Percentiles rank a stretch among this genome's conserved stretches.
Evolutionary conservation across 1,284 basidiomycete genomes (phyloP).

Genomic region (Cryptococcus sp.): DNA sequence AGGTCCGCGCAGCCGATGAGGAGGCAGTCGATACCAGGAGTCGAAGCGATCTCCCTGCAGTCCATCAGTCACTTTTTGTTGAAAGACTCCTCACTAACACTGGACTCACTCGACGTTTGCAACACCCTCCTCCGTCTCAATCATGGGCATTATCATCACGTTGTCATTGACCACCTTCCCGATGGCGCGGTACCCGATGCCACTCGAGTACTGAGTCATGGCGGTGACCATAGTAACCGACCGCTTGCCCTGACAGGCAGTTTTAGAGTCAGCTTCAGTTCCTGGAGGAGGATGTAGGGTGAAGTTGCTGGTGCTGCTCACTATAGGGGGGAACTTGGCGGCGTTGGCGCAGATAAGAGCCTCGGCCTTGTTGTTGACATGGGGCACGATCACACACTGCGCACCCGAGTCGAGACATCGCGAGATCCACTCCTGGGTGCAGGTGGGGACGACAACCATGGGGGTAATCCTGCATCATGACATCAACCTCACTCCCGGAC

Average conservation of each 20-base stretch:
- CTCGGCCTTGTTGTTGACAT: constrained; percentile 25
- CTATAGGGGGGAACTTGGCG: constrained; percentile 24
- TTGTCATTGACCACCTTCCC: constrained; percentile 21
- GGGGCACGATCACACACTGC: constrained; percentile 28
- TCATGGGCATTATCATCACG: constrained; percentile 30
- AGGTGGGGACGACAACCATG: constrained; percentile 24
- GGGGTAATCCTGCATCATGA: constrained; percentile 23
- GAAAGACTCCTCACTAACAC: background rate
- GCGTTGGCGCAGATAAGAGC: constrained; percentile 22
- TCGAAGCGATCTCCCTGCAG: constrained; percentile 21
- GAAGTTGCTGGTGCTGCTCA: no score
- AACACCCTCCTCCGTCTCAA: constrained; percentile 25
- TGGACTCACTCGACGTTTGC: constrained; percentile 26
- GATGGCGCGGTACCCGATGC: constrained; percentile 17
- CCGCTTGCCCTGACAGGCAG: constrained; percentile 18
- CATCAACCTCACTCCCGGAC: background rate
- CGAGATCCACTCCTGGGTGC: constrained; percentile 30
- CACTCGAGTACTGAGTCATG: constrained; percentile 24
- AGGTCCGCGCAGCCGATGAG: constrained; percentile 29
- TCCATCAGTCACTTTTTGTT: background rate
- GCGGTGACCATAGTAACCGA: constrained; percentile 27
- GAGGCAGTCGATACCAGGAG: constrained; percentile 22
- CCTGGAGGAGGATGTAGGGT: background rate
- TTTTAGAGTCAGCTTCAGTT: background rate
- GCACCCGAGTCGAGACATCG: constrained; percentile 26